Base-by-base conservation (phyloP, 441 rosid genomes). In the Monsonia emarginata region DNA sequence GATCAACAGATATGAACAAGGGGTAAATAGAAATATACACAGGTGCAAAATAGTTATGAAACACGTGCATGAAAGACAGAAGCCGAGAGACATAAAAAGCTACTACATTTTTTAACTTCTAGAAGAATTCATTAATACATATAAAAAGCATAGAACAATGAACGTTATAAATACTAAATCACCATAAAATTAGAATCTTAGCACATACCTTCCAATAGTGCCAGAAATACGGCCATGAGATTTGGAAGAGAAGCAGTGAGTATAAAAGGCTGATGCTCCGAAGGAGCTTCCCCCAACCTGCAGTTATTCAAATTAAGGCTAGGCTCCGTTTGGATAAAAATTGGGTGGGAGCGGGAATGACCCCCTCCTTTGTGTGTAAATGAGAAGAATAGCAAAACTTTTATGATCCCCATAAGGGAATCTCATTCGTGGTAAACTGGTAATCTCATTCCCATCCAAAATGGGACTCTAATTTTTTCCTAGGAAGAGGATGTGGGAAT, bases 141-240 rank as follows among this genome's bases (percentile, higher is more conserved):
- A 44, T 2, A 16, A 11, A 62, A 16, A 21, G 30, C 26, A 69
- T 52, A 24, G 38, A 44, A 44, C n/a, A 11, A 3, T 44, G 13
- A 8, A 16, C 52, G 13, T 8, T 8, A 44, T 11, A 58, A 58
- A 18, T 25, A 25, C 16, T 27, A 26, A 25, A 27, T 58, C 16
- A 13, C 34, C 62, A 62, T 10, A 27, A 16, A 62, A 30, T 32
- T 61, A 22, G 50, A 56, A 65, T 64, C 65, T 46, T 11, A 36
- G 54, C 64, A 44, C 61, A 63, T 81, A 94, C 99, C 96, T 89
- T 71, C 96, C 96, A 52, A 88, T 40, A 79, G 79, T 87, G 60
- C 95, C 97, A 19, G 77, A 86, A 69, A 95, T 71, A 71, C 91
- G 94, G 56, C 92, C 95, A 73, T 89, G 97, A 54, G 96, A 91